Base-by-base conservation (phyloP, 2,329 filamentous ascomycete genomes). In the Scedosporium apiospermum region DNA sequence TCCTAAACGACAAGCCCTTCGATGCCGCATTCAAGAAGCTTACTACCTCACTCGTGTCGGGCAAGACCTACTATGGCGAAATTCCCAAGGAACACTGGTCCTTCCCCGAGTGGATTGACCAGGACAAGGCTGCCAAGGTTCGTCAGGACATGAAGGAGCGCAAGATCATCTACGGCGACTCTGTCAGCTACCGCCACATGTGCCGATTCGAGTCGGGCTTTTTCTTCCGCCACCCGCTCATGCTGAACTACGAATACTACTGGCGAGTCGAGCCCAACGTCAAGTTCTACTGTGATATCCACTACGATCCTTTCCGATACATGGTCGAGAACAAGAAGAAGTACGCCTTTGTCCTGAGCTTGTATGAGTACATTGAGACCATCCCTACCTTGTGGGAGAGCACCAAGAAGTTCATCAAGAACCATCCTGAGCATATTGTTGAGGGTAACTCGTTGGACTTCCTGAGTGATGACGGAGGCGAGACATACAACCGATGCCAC, bases 161-260 rank as follows among this genome's bases (percentile, higher is more conserved):
- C 73, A 96, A 97, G 80, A 96, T 99, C 75, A 99, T 99, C 76
- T 99, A 99, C 73, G 95, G 95, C 65, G 95, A 98, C 76, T 96
- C 92, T 10, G 79, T 96, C 77, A 96, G 91, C 78, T 99, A 99
- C 80, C 88, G 95, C 66, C 96, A 99, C 81, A 99, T 99, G 95
- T 99, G 95, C 78, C 91, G 95, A 67, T 99, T 96, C 73, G 95
- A 99, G 77, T 98, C 93, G 6, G 95, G 95, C 46, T 99, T 99
- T 83, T 99, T 99, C 83, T 99, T 98, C 86, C 91, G 89, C 65
- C 95, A 99, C 75, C 84, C 86, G 34, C 79, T 97, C 68, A 93
- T 99, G 90, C 78, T 90, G 75, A 92, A 98, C 74, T 99, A 96
- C 77, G 95, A 99, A 73, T 99, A 91, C 85, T 99, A 99, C 84